Base-by-base conservation (phyloP, 225 moss, liverwort and hornwort species). In the Sphagnum contortum region DNA sequence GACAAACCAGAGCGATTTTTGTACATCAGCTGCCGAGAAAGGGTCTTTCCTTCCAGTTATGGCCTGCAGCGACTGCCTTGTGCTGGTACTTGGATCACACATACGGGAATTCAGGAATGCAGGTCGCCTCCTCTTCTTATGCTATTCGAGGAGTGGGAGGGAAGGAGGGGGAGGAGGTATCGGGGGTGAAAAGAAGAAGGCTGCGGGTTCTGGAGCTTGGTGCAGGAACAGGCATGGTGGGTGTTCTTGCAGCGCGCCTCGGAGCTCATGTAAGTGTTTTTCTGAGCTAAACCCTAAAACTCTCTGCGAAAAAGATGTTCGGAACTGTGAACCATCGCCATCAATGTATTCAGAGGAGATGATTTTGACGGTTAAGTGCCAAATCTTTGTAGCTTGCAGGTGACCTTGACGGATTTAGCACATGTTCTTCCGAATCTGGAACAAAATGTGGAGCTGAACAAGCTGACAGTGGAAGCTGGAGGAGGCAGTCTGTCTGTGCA, bases 171-270 rank as follows among this genome's bases (percentile, higher is more conserved):
- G 6, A 29, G 9, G 14, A 8, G n/a, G 6, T 14, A 29, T 9
- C 13, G 50, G n/a, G 29, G 13, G 5, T 13, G 6, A 48, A 55
- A 2, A 56, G 48, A 4, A 58, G 71, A 4, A 70, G 65, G 2
- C 60, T 69, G 65, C 73, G 75, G 2, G 81, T 89, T 12, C 57
- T 96, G 63, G 95, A 96, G 76, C 90, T 96, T 0, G 95, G 95
- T 9, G 77, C 95, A n/a, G 95, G 95, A 14, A 96, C 95, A 2
- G 95, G 95, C 9, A 71, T 92, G 84, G 88, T 85, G 1, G 95
- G 95, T 9, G 80, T 92, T 3, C 75, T 90, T 69, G 95, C 95
- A 5, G 92, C 84, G 12, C 88, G 92, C 59, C 66, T 83, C 60
- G 95, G 92, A 6, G 95, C 90, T 0, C 57, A 53, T n/a, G 95